Base-by-base conservation (phyloP, 441 rosid species). In the Metrosideros polymorpha region DNA sequence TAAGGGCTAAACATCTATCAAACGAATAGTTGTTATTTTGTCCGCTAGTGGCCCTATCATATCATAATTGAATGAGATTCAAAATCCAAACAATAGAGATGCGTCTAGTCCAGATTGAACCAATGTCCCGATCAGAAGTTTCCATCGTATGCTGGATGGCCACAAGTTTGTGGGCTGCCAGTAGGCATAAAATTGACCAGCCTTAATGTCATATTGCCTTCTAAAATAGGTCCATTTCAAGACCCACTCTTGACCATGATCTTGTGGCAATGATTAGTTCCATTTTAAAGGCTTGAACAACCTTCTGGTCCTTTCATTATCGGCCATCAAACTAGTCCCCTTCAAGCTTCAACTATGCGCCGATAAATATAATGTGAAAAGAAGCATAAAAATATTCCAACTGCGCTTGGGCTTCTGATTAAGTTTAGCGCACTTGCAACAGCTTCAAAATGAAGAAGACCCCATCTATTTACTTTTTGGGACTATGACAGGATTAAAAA, bases 231-330 rank as follows among this genome's bases (percentile, higher is more conserved):
- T 59, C 88, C 88, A 85, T 51, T 82, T 75, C 53, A 85, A 85
- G 87, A 84, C 86, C 86, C 51, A 84, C 61, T 61, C 50, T 49
- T 56, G 56, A 53, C 75, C 84, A 63, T 43, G 30, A 87, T 47
- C 85, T 57, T 19, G 86, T 87, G 79, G 57, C 85, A 88, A 89
- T 83, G 83, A 89, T 88, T 84, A 85, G 85, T 57, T 88, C 90
- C 88, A 57, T 56, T 43, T 79, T 87, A 71, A 83, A 56, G 85
- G 89, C 85, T 27, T 77, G 57, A 79, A 83, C 85, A 52, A 63
- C 83, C 82, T 66, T 45, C 76, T 77, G 83, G 59, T 79, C 84
- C 47, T 86, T 71, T 87, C 39, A 55, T 82, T 47, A 79, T 83
- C 84, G 90, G 84, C 61, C 86, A 88, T 84, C 90, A 89, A 88